Base-by-base conservation (phyloP, 768 basidiomycete species). In the Xerocomus brunneocitrinus region DNA sequence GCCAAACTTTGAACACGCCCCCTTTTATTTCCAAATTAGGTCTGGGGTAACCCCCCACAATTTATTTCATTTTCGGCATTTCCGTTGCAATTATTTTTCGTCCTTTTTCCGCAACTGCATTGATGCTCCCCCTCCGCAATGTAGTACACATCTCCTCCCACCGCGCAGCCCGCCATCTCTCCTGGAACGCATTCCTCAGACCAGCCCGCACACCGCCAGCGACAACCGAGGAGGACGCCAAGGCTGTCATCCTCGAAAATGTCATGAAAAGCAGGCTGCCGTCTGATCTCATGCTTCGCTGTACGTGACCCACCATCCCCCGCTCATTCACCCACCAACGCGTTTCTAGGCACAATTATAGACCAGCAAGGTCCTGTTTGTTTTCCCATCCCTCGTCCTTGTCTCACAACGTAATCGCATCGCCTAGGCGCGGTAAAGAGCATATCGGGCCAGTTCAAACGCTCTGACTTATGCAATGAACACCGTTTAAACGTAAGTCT, bases 361-460 rank as follows among this genome's bases (percentile, higher is more conserved):
- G 94, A 97, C 71, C 78, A 82, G 31, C 85, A 87, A 72, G 94
- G 92, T 83, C 70, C 62, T 57, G n/a, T 65, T 61, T 63, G 48
- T 38, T 57, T 53, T 57, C 56, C 39, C 58, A 44, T 43, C 47
- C 31, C 46, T 55, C 6, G 5, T 48, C 49, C 43, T 50, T 49
- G 49, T 44, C 53, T 57, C 50, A 60, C 57, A 31, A 67, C 65
- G 65, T 66, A 65, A 70, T 68, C 53, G 54, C 58, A 30, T 55
- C 52, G 60, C 64, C 58, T 62, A 91, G 90, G 91, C 44, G 84
- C 82, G 63, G 90, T 95, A 53, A 89, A 88, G 72, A 90, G 85
- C 34, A 91, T 90, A 40, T 91, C 88, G 12, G 90, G 90, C 6
- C 85, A 88, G 63, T 94, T 95, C 73, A 94, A 89, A 66, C 91